Conservation (phyloP, 106 monocot genomes). For the Gastrodia elata region DNA sequence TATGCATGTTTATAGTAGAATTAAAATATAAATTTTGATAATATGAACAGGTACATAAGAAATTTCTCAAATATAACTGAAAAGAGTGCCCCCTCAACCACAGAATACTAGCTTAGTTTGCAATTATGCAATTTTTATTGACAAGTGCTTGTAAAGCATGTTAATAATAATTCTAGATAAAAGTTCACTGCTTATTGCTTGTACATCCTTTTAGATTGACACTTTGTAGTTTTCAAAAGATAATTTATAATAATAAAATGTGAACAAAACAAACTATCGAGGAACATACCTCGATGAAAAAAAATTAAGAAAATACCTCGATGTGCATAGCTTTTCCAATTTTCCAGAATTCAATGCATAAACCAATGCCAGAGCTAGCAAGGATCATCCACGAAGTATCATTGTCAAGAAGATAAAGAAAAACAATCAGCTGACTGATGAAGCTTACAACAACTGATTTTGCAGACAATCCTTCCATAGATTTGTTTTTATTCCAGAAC, state of each 20-base stretch:
- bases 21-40: too few relatives aligned
- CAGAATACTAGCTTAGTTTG: too few relatives aligned
- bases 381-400: conserved; percentile 99
- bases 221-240: neutral
- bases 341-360: conserved; percentile 99
- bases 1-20: too few relatives aligned
- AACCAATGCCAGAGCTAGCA: conserved; percentile 85
- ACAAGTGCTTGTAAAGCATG: too few relatives aligned
- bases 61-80: too few relatives aligned
- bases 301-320: conserved; percentile 55
- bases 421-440: conserved; percentile 85
- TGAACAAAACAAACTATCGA: neutral
- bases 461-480: conserved; percentile 98
- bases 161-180: neutral
- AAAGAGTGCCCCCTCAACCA: too few relatives aligned
- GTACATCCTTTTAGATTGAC: neutral
- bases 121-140: too few relatives aligned
- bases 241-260: too few relatives aligned
- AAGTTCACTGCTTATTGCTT: neutral
- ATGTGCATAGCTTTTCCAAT: conserved; percentile 99
- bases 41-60: too few relatives aligned
- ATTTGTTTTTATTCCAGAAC: conserved; percentile 99
- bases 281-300: conserved; percentile 63
- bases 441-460: conserved; percentile 96
- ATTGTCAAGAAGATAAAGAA: conserved; percentile 96